A percentile compares a stretch with the other conserved stretches of the same genome.
These are phyloP conservation scores for Eurotiales sp. DNA, from an alignment of 2,329 filamentous ascomycete species.

Conservation along the genomic window DNA sequence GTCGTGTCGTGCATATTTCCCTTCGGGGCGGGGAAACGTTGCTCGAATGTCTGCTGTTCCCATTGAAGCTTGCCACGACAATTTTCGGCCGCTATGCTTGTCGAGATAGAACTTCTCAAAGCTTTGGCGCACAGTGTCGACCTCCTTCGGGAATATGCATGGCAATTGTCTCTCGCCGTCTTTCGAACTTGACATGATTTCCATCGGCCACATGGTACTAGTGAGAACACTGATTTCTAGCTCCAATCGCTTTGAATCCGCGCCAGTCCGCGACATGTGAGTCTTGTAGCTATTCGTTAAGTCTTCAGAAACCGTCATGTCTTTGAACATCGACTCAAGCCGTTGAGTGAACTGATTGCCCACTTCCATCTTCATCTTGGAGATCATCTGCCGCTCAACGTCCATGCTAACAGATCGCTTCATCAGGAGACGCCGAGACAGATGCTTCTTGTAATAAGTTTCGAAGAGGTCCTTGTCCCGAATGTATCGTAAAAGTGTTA, in stretches of 20 bases:
- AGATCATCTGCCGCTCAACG: conserved; percentile 92
- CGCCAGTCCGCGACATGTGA: conserved; percentile 59
- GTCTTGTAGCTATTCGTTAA: conserved; percentile 72
- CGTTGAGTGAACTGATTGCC: conserved; percentile 91
- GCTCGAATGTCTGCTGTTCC: conserved; percentile 86
- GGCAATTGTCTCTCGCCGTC: conserved; percentile 43
- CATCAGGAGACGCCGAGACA: conserved; percentile 81
- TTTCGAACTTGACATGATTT: conserved; percentile 66
- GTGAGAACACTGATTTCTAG: conserved; percentile 82
- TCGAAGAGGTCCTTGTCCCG: conserved; percentile 93
- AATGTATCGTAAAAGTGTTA: conserved; percentile 80
- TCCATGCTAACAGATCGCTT: conserved; percentile 87
- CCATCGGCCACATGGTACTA: conserved; percentile 91
- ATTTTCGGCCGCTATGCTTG: conserved; percentile 79
- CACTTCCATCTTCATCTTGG: conserved; percentile 93
- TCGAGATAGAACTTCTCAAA: conserved; percentile 86
- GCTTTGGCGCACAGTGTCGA: conserved; percentile 72
- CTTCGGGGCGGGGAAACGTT: conserved; percentile 66
- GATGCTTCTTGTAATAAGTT: conserved; percentile 95
- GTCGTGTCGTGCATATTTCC: conserved; percentile 77
- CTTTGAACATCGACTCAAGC: conserved; percentile 96
- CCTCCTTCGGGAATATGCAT: conserved; percentile 70
- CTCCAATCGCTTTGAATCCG: conserved; percentile 65
- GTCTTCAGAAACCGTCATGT: conserved; percentile 84
- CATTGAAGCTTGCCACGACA: conserved; percentile 76